Percentiles rank a stretch among this genome's conserved stretches.
These are phyloP conservation scores for Pezicula radicicola DNA, from an alignment of 2,329 filamentous ascomycete species.

Conservation along the genomic window DNA sequence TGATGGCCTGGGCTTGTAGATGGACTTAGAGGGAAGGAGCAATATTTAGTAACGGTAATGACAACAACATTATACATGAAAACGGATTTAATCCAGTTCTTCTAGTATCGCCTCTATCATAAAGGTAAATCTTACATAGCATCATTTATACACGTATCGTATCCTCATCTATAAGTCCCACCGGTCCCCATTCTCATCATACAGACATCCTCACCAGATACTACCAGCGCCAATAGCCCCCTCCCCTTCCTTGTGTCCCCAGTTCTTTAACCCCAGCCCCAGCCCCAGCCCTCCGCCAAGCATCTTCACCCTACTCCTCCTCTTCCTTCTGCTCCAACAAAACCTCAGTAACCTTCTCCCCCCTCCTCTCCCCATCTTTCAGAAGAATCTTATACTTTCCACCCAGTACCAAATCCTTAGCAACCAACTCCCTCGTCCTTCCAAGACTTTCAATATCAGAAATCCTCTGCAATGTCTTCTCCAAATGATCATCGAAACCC, in stretches of 20 bases:
- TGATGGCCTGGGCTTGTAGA: no score
- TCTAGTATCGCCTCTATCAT: no score
- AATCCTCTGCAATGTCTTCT: conserved; percentile 82
- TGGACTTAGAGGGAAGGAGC: no score
- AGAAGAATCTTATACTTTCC: conserved; percentile 69
- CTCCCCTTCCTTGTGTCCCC: neutral
- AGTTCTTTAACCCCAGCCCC: neutral
- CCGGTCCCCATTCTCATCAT: no score
- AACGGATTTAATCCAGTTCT: no score
- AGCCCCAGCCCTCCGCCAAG: neutral
- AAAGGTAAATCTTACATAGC: no score
- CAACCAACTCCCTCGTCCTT: conserved; percentile 88
- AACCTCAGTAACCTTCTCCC: conserved; percentile 23
- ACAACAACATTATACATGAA: no score
- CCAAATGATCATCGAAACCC: conserved; percentile 79
- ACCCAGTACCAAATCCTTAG: conserved; percentile 87
- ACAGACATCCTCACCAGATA: no score
- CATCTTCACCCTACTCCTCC: conserved; percentile 11
- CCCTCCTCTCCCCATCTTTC: conserved; percentile 19
- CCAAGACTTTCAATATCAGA: conserved; percentile 90
- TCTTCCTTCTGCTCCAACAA: conserved; percentile 18
- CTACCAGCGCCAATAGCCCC: neutral
- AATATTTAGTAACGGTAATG: no score
- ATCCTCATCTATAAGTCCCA: no score
- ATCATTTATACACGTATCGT: no score